Evolutionary conservation across 2,329 filamentous ascomycete species (phyloP), one percentile per base, ranked within the genome.

Genomic region (Botrytis aclada): DNA sequence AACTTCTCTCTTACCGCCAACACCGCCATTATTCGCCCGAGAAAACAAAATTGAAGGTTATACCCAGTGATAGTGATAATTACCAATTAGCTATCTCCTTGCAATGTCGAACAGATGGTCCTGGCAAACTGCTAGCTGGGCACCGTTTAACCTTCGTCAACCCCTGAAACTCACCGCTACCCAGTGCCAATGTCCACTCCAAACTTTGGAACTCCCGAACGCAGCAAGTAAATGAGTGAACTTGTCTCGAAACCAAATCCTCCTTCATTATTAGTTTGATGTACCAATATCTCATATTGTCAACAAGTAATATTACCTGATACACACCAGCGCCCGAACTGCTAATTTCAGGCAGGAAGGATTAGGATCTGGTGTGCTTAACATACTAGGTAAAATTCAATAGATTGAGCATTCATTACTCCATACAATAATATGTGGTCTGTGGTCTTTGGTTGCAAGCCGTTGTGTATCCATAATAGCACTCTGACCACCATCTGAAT

Each of bases 381-480:
- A 67, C 14, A 69, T 29, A 7, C 65, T 43, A 56, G 47, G 37
- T 29, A 37, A 56, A 41, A 25, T 69, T 69, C 47, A 56, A 69
- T 69, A 56, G 47, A 69, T 56, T 69, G 37, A 56, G 12, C 64
- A 66, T 43, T 32, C 39, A 56, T 56, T 67, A 67, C 65, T 56
- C 65, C 47, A 69, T 69, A 69, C 65, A 69, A 41, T 41, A 56
- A 69, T 69, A 69, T 69, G 65, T 58, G 65, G 65, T 69, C 47
- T 58, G 37, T 69, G 65, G 12, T 58, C 65, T 69, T 69, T 69
- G 65, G 47, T 41, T 32, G 37, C 47, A 41, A 56, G 47, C 65
- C 34, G 51, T 69, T 69, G 64, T 67, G 64, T 67, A 67, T 67
- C 65, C 47, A 39, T 63, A 43, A 63, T 63, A 29, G 37, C 61